These are phyloP conservation scores for Aureobasidium vineae DNA, from an alignment of 2,329 filamentous ascomycete species.

Conservation along the genomic window DNA sequence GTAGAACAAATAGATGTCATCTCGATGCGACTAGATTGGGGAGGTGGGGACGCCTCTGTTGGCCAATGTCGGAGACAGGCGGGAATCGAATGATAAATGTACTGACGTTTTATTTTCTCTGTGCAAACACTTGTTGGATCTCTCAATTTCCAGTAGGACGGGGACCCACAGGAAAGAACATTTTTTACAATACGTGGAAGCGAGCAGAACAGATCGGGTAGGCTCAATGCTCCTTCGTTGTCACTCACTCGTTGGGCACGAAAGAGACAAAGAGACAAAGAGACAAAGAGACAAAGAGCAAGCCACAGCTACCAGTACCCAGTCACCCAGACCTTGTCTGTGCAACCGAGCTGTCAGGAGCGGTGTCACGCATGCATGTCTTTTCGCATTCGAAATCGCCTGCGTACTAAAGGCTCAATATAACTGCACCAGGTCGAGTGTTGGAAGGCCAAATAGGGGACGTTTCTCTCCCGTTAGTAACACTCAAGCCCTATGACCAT, in stretches of 20 bases:
- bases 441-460: not conserved
- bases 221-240: not conserved
- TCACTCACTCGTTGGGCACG: not conserved
- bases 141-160: not conserved
- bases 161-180: not conserved
- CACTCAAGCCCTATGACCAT: too few relatives aligned
- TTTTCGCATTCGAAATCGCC: conserved; percentile 17
- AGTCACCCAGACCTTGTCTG: conserved; percentile 12
- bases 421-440: not conserved
- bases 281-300: not conserved
- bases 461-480: not conserved
- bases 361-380: conserved; percentile 17
- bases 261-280: not conserved
- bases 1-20: not conserved
- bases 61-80: not conserved
- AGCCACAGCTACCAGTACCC: conserved; percentile 6
- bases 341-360: conserved; percentile 19
- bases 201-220: not conserved
- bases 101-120: not conserved
- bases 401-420: not conserved
- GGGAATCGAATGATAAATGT: not conserved
- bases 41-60: not conserved
- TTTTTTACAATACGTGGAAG: not conserved
- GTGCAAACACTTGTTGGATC: not conserved
- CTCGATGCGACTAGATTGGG: not conserved